Evolutionary conservation across 108 stramenopile species (phyloP).

Genomic region (Nannochloropsis gaditana): DNA sequence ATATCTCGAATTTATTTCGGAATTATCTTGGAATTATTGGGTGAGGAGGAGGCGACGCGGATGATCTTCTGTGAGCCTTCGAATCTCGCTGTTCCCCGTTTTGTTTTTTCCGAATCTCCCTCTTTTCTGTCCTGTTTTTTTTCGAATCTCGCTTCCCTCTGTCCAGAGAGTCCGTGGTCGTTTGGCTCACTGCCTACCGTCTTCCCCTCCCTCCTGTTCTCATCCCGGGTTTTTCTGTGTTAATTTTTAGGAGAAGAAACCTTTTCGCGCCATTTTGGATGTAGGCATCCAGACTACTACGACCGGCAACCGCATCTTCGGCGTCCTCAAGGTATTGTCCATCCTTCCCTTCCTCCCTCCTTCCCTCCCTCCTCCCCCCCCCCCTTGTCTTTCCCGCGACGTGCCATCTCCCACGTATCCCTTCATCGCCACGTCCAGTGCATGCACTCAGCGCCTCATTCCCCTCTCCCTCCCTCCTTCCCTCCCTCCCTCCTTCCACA

Average conservation of each 20-base stretch:
- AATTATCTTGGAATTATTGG: too few relatives aligned
- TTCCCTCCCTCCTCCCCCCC: neutral
- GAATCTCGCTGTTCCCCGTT: too few relatives aligned
- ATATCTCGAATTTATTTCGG: too few relatives aligned
- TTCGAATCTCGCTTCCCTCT: too few relatives aligned
- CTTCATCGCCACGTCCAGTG: neutral
- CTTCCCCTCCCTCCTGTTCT: too few relatives aligned
- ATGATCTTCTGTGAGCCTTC: too few relatives aligned
- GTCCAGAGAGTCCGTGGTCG: too few relatives aligned
- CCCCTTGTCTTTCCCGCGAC: neutral
- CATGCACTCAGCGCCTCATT: neutral
- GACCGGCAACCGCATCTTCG: slow-evolving; percentile 66
- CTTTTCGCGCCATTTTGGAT: slow-evolving; percentile 92
- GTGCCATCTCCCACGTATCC: neutral
- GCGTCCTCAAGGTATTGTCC: neutral
- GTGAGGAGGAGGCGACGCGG: too few relatives aligned
- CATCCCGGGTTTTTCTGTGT: too few relatives aligned
- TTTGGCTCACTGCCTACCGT: too few relatives aligned
- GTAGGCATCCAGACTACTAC: slow-evolving; percentile 91
- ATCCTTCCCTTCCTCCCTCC: neutral
- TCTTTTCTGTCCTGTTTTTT: neutral
- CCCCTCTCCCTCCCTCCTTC: neutral
- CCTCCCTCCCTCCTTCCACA: slow-evolving; percentile 59
- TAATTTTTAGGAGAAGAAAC: slow-evolving; percentile 67
- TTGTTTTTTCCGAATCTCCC: neutral